Evolutionary conservation across 108 stramenopile species (phyloP).

Genomic region (Asterionellopsis glacialis): DNA sequence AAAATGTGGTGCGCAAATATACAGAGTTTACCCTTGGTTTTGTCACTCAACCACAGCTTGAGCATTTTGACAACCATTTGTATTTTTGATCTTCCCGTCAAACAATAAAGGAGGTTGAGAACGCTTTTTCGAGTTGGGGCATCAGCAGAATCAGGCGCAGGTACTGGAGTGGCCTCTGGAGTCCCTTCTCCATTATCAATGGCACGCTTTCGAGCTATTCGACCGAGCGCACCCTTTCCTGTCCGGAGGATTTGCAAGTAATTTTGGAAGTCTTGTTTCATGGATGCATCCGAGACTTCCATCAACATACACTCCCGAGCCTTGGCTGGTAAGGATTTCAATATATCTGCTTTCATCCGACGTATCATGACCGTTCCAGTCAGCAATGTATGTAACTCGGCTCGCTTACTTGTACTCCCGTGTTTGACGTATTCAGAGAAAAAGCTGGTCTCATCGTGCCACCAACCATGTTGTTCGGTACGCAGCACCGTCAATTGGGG

Average conservation of each 20-base stretch:
- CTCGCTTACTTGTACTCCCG: slow-evolving; percentile 28
- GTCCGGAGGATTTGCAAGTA: slow-evolving; percentile 51
- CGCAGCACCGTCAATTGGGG: slow-evolving; percentile 88
- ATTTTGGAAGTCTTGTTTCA: slow-evolving; percentile 39
- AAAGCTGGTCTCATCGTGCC: slow-evolving; percentile 69
- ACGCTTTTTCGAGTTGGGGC: slow-evolving; percentile 43
- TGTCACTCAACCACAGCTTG: slow-evolving; percentile 63
- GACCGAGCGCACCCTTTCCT: slow-evolving; percentile 69
- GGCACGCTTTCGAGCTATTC: slow-evolving; percentile 43
- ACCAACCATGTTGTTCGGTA: slow-evolving; percentile 51
- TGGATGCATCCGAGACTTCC: slow-evolving; percentile 34
- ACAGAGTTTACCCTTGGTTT: slow-evolving; percentile 85
- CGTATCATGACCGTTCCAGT: slow-evolving; percentile 94
- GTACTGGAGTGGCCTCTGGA: slow-evolving; percentile 9
- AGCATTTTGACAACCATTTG: slow-evolving; percentile 60
- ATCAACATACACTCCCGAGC: slow-evolving; percentile 63
- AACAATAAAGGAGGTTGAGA: slow-evolving; percentile 78
- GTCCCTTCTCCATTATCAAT: slow-evolving; percentile 9
- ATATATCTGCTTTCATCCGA: slow-evolving; percentile 89
- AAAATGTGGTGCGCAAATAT: slow-evolving; percentile 95
- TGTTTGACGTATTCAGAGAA: slow-evolving; percentile 74
- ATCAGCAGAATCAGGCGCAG: background rate
- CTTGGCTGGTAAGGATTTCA: slow-evolving; percentile 88
- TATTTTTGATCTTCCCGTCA: slow-evolving; percentile 84
- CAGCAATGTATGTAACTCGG: slow-evolving; percentile 90